Percentiles rank a stretch among this genome's conserved stretches.
Evolutionary conservation across 2,329 filamentous ascomycete genomes (phyloP).

Genomic region (Venturiaceae sp.): DNA sequence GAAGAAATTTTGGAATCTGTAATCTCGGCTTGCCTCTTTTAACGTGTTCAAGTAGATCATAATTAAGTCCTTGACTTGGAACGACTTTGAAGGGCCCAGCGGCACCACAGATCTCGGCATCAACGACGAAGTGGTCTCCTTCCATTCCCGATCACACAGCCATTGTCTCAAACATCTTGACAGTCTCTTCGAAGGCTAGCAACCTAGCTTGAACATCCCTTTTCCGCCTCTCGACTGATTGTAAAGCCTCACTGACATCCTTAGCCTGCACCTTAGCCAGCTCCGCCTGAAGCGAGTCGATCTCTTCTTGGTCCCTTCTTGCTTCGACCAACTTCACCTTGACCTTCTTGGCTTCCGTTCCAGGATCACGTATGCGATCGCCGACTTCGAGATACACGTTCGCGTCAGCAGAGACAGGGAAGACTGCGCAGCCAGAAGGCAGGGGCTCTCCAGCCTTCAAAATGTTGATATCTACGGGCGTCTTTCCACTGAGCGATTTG

Average conservation of each 20-base stretch:
- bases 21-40: no score
- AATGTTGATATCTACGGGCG: constrained; percentile 54
- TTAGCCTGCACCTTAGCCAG: constrained; percentile 68
- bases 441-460: constrained; percentile 48
- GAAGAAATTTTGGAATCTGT: no score
- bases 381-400: constrained; percentile 77
- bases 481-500: constrained; percentile 69
- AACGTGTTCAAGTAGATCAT: no score
- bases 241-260: constrained; percentile 64
- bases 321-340: constrained; percentile 67
- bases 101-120: no score
- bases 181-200: no score
- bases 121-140: no score
- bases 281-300: constrained; percentile 61
- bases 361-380: constrained; percentile 72
- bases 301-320: constrained; percentile 60
- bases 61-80: no score
- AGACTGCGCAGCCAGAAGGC: constrained; percentile 71
- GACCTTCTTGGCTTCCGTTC: constrained; percentile 73
- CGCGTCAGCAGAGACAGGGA: constrained; percentile 63
- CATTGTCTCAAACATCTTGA: no score
- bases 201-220: no score
- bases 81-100: no score
- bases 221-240: constrained; percentile 50
- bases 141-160: no score